Evolutionary conservation across 2,329 filamentous ascomycete species (phyloP), one percentile per base, ranked within the genome.

Genomic region (Colletotrichum musae): DNA sequence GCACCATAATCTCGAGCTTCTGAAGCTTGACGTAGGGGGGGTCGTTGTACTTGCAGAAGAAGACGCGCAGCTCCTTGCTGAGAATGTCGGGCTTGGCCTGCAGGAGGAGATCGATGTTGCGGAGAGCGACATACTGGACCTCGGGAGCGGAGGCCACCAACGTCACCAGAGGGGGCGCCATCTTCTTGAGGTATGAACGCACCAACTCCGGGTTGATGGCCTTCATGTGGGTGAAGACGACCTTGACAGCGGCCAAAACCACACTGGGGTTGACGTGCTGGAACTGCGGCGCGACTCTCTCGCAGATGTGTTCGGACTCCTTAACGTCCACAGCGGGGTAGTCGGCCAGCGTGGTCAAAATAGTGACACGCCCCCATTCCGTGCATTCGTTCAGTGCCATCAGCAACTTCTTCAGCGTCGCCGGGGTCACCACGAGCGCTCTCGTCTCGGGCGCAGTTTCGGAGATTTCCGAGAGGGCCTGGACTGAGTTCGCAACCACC

Each of bases 41-140:
- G 75, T 99, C 96, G 79, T 98, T 98, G 85, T 99, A 99, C 83
- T 99, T 99, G 91, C 96, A 99, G 84, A 99, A 99, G 84, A 99
- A 99, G 9, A 99, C 96, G 52, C 96, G 91, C 76, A 99, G 90
- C 81, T 99, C 96, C 81, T 98, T 98, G 86, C 94, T 97, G 10
- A 99, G 87, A 64, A 99, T 98, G 74, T 97, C 95, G 12, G 96
- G 94, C 80, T 98, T 95, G 74, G 97, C 96, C 80, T 99, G 96
- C 28, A 99, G 87, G 6, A 99, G 87, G 41, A 99, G 89, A 75
- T 99, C 96, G 76, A 99, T 99, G 80, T 99, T 99, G 72, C 95
- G 88, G 58, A 99, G 84, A 15, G 96, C 96, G 64, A 99, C 96
- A 79, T 99, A 99, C 82, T 99, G 96, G 47, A 99, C 96, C 85